Conservation (phyloP, 805 yeast genomes). For the Wickerhamiella australiensis region DNA sequence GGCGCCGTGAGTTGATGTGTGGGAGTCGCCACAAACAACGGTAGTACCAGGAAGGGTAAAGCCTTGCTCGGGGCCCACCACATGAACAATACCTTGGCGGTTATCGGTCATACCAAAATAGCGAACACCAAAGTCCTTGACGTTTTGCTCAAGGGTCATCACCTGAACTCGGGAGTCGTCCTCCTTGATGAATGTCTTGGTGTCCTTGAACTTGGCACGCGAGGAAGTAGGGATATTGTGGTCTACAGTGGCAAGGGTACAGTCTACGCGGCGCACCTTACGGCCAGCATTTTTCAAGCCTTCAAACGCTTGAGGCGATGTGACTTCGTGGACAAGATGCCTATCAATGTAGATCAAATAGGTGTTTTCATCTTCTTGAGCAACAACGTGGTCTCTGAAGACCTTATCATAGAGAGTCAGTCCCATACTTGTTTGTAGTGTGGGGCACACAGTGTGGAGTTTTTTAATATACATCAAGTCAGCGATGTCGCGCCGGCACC, state of each 20-base stretch:
- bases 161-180: conserved; percentile 89
- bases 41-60: conserved; percentile 98
- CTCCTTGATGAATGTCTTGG: conserved; percentile 73
- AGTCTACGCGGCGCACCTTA: conserved; percentile 76
- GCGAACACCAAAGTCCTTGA: conserved; percentile 75
- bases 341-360: conserved; percentile 85
- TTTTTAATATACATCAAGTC: not conserved
- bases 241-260: conserved; percentile 90
- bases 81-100: conserved; percentile 97
- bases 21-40: conserved; percentile 98
- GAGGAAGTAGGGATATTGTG: conserved; percentile 94
- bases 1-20: conserved; percentile 98
- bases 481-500: conserved; percentile 8
- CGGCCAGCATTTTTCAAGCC: conserved; percentile 84
- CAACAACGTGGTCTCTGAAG: conserved; percentile 87
- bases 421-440: conserved; percentile 14
- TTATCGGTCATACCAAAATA: conserved; percentile 90
- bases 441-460: not conserved
- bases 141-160: conserved; percentile 83
- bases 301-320: conserved; percentile 98
- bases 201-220: conserved; percentile 61
- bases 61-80: conserved; percentile 98
- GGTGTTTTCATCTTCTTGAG: conserved; percentile 78
- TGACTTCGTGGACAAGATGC: conserved; percentile 95
- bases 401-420: conserved; percentile 91